Evolutionary conservation across 257 asterid species (phyloP), one percentile per base, ranked within the genome.

Genomic region (Eucommia ulmoides): DNA sequence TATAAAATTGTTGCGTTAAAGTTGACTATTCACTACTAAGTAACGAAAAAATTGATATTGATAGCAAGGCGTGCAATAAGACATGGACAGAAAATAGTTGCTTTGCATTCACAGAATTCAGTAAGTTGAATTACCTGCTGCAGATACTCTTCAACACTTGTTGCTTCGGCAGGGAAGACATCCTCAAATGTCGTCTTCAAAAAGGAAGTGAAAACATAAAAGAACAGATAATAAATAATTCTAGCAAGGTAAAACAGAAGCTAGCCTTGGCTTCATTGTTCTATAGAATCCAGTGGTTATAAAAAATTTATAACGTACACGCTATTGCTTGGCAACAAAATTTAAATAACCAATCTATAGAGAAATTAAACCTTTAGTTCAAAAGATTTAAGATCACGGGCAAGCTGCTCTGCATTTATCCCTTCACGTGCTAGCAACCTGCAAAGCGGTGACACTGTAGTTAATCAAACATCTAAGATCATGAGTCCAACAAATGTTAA

Each of bases 361-460:
- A 16, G 15, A 21, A 3, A 62, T 6, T 45, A 21, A 49, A 83
- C 98, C 94, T 91, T 91, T 46, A 91, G 69, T 65, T 91, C 96
- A 44, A 91, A 91, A 3, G 98, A 91, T 75, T 86, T 91, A 52
- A 91, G 98, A 75, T 91, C 96, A 50, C 93, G 91, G 47, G 98
- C 94, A 65, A 91, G 96, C 66, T 86, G 98, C 74, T 91, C 98
- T 0, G 98, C 98, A 19, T 91, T 91, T 51, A 91, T 73, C 33
- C 96, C 98, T 69, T 91, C 98, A 19, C 93, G 84, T 10, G 98
- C 98, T 65, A 91, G 77, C 49, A 89, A 71, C 74, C 98, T 85
- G 54, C 44, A 55, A 33, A 18, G 15, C n/a, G 16, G 15, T 35
- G 16, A 10, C 9, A 35, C 3, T 35, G 16, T 10, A 35, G 16